Conservation (phyloP, 345 rosid species). For the Rhodamnia rubescens region DNA sequence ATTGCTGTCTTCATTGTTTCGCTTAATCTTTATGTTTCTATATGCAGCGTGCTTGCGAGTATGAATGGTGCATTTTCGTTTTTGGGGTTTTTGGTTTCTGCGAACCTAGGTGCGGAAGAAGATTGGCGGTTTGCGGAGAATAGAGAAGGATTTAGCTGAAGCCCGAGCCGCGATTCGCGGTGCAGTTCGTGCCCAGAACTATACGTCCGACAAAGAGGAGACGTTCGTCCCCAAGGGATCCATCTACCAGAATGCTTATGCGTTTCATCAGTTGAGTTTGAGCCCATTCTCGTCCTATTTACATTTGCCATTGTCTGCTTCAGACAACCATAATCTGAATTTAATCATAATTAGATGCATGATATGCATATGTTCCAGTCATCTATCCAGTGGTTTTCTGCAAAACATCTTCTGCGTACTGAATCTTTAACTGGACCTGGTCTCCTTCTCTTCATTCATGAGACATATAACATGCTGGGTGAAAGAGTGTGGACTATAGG, state of each 20-base stretch:
- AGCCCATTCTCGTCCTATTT: not conserved
- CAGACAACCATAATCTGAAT: too few species aligned
- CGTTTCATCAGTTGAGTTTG: constrained; percentile 69
- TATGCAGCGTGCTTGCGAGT: not conserved
- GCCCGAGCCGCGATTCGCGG: constrained; percentile 16
- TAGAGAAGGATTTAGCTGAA: constrained; percentile 16
- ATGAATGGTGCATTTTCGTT: not conserved
- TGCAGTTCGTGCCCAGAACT: constrained; percentile 30
- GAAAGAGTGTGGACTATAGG: not conserved
- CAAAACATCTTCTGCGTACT: not conserved
- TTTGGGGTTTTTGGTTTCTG: not conserved
- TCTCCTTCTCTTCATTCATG: not conserved
- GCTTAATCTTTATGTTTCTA: not conserved
- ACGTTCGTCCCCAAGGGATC: constrained; percentile 37
- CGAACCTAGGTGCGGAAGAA: not conserved
- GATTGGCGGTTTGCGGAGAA: constrained; percentile 1
- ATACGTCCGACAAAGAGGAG: constrained; percentile 23
- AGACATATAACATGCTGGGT: not conserved
- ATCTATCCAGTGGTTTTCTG: not conserved
- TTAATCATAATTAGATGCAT: not conserved
- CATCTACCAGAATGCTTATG: constrained; percentile 43
- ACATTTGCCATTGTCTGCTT: not conserved
- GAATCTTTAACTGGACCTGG: not conserved
- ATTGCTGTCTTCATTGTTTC: not conserved
- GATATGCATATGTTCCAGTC: not conserved